phyloP scores from a whole-genome alignment of 192 early-diverging fungal genomes.

The Backusella tarrabulga region DNA sequence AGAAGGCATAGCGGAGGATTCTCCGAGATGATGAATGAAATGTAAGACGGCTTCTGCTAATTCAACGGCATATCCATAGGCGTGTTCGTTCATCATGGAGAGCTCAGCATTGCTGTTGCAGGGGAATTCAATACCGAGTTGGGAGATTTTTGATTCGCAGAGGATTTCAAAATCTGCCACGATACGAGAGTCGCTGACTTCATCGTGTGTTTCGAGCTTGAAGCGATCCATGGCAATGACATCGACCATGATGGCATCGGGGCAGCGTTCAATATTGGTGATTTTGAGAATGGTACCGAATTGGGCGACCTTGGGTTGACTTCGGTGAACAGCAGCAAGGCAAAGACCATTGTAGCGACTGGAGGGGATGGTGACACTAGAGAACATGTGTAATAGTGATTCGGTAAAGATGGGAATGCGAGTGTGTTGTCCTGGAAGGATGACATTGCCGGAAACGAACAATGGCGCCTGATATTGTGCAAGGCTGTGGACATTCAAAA shows the following conservation, averaged over 20 bases:
- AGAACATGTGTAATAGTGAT: background rate
- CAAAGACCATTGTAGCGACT: slow-evolving; percentile 7
- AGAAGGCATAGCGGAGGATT: background rate
- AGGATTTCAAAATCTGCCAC: slow-evolving; percentile 6
- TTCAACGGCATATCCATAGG: background rate
- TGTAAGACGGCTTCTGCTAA: background rate
- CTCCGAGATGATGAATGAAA: background rate
- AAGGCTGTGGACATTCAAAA: background rate
- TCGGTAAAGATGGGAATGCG: background rate
- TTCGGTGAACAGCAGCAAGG: background rate
- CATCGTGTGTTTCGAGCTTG: background rate
- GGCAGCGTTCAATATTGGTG: slow-evolving; percentile 3
- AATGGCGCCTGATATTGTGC: background rate
- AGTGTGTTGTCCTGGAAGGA: slow-evolving; percentile 2
- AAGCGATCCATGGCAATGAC: slow-evolving; percentile 8
- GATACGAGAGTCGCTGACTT: background rate
- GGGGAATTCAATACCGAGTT: slow-evolving; percentile 9
- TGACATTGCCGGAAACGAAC: background rate
- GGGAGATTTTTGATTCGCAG: background rate
- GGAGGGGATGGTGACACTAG: background rate
- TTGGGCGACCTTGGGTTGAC: background rate
- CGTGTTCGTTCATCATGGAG: slow-evolving; percentile 2
- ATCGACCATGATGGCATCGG: slow-evolving; percentile 10
- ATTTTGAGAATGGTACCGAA: slow-evolving; percentile 12
- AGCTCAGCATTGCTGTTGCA: background rate